phyloP scores from a whole-genome alignment of 2,329 filamentous ascomycete genomes.

The Microdochium bolleyi region DNA sequence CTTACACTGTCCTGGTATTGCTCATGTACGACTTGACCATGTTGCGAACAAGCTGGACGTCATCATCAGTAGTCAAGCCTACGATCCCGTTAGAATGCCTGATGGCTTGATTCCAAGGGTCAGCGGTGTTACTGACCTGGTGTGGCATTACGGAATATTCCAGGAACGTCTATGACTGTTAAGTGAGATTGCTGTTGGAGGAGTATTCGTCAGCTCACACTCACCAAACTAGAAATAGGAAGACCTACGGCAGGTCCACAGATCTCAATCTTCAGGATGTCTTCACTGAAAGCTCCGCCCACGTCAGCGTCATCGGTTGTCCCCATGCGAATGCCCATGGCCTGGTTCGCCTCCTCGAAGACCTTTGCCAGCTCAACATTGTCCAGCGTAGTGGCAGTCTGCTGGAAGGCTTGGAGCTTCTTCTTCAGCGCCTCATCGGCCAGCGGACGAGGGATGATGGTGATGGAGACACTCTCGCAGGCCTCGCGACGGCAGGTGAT shows the following conservation, averaged over 20 bases:
- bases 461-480: slow-evolving; percentile 36
- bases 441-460: slow-evolving; percentile 37
- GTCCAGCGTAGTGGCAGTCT: neutral
- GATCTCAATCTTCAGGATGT: slow-evolving; percentile 1
- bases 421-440: neutral
- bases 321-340: neutral
- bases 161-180: slow-evolving; percentile 46
- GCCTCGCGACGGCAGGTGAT: slow-evolving; percentile 43
- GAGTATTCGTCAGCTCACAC: no score
- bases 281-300: neutral
- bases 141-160: slow-evolving; percentile 35
- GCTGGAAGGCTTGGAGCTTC: neutral
- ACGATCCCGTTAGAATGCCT: no score
- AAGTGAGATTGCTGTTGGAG: slow-evolving; percentile 29
- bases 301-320: neutral
- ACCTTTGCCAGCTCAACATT: neutral
- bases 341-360: neutral
- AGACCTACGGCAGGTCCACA: neutral
- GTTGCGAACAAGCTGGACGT: slow-evolving; percentile 6
- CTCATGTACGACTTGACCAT: slow-evolving; percentile 27
- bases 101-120: no score
- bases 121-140: slow-evolving; percentile 20
- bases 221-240: no score
- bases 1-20: slow-evolving; percentile 30
- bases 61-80: slow-evolving; percentile 5